phyloP scores from a whole-genome alignment of 495 filamentous ascomycete genomes.

The Penicillium argentinense region DNA sequence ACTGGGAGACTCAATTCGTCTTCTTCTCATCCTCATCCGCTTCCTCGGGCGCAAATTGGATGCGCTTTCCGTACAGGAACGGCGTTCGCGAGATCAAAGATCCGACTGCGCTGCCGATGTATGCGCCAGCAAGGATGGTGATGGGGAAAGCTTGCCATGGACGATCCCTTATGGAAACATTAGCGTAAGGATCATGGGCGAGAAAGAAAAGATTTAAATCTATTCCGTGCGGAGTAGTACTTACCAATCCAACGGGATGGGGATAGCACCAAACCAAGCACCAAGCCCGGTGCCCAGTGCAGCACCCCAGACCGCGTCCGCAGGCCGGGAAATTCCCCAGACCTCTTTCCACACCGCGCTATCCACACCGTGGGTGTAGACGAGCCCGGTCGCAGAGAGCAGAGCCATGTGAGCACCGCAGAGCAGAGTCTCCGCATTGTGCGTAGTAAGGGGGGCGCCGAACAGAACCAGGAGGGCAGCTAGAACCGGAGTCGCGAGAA shows the following conservation, averaged over 20 bases:
- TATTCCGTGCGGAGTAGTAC: too few species aligned
- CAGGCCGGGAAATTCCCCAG: conserved; percentile 44
- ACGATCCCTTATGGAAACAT: conserved; percentile 58
- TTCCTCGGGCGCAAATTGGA: conserved; percentile 52
- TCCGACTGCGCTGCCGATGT: conserved; percentile 64
- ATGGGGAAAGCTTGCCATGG: conserved; percentile 99
- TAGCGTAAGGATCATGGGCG: too few species aligned
- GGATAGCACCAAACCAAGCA: conserved; percentile 70
- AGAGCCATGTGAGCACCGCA: conserved; percentile 79
- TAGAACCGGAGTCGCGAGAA: conserved; percentile 65
- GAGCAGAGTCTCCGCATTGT: conserved; percentile 73
- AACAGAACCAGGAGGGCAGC: conserved; percentile 74
- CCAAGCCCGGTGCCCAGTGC: conserved; percentile 51
- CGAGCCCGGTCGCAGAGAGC: conserved; percentile 68
- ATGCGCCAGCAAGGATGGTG: conserved; percentile 75
- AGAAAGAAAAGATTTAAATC: too few species aligned
- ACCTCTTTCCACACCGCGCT: conserved; percentile 71
- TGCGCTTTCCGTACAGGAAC: conserved; percentile 59
- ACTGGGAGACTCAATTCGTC: conserved; percentile 17
- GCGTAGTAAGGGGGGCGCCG: conserved; percentile 86
- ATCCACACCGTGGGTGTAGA: conserved; percentile 85
- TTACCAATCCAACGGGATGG: conserved; percentile 93
- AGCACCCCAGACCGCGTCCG: conserved; percentile 40
- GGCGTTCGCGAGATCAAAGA: conserved; percentile 57
- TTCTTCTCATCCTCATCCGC: conserved; percentile 28